Base-by-base conservation (phyloP, 257 asterid genomes). In the Lavandula angustifolia region DNA sequence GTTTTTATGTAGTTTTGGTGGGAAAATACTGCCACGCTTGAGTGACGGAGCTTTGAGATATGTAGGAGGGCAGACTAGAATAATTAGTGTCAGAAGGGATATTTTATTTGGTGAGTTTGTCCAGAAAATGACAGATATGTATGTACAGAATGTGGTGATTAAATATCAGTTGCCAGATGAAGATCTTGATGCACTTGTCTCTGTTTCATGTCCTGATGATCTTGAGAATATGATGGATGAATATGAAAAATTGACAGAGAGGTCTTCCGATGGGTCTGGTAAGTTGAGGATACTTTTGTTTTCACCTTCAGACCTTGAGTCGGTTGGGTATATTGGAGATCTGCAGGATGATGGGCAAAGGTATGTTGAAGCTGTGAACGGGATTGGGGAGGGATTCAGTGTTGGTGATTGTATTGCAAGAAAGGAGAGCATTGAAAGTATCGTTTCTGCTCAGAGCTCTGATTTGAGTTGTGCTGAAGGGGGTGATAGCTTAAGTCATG, bases 181-280 rank as follows among this genome's bases (percentile, higher is more conserved):
- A 78, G 98, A 88, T 71, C 95, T 94, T 42, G 99, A 94, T 74
- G 95, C 98, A 7, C 96, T 94, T 42, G 96, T 94, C 2, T 69
- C 99, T 3, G 94, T 94, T 83, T 87, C 98, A 7, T 86, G 96
- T 64, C 72, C 89, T 5, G 98, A 94, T 73, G 99, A 94, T 79
- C 89, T 94, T 47, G 99, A 90, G 60, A 94, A 94, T 77, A 94
- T 94, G 99, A 87, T 94, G 95, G 99, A 94, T 41, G 99, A 94
- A 75, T 88, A 86, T 78, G 92, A 90, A 54, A 94, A 82, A 84
- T 66, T 86, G 83, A 60, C 60, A 1, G 95, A 87, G 80, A 84
- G 91, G 80, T 84, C 89, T 47, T 59, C 86, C 0, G 95, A 90
- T 44, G 95, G 95, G 56, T 87, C 96, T 0, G 91, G 92, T 68